Evolutionary conservation across 345 rosid genomes (phyloP).

Genomic region (Zanthoxylum bungeanum): DNA sequence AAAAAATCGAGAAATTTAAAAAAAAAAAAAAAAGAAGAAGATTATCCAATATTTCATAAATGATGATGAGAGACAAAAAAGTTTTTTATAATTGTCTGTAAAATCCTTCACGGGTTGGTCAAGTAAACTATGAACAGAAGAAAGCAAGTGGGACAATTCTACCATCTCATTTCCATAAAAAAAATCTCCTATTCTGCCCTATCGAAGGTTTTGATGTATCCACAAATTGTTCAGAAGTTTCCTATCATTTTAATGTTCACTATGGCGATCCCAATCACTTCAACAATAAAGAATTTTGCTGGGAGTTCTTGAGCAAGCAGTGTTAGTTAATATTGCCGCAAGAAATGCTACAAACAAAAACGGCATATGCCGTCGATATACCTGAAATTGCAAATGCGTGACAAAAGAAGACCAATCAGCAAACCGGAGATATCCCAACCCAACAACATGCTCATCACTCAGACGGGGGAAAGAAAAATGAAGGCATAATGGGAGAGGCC

Average conservation of each 20-base stretch:
- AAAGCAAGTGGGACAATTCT: background rate
- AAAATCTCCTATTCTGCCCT: background rate
- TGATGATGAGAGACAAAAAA: no score
- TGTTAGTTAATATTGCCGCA: background rate
- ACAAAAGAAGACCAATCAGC: background rate
- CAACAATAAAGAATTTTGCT: slow-evolving; percentile 1
- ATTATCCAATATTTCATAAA: no score
- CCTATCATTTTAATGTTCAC: background rate
- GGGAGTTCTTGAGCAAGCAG: background rate
- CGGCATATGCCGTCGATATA: background rate
- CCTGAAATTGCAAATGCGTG: background rate
- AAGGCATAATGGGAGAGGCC: background rate
- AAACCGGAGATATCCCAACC: no score
- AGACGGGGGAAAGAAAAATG: background rate
- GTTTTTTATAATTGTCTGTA: background rate
- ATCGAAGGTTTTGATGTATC: background rate
- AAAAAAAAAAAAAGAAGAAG: no score
- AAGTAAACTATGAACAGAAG: background rate
- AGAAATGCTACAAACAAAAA: background rate
- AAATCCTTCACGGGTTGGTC: background rate
- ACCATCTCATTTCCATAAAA: background rate
- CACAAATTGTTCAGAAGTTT: background rate
- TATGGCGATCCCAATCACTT: background rate
- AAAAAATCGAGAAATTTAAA: no score
- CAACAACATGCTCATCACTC: background rate